Evolutionary conservation across 345 rosid genomes (phyloP).

Genomic region (Salix dunnii): DNA sequence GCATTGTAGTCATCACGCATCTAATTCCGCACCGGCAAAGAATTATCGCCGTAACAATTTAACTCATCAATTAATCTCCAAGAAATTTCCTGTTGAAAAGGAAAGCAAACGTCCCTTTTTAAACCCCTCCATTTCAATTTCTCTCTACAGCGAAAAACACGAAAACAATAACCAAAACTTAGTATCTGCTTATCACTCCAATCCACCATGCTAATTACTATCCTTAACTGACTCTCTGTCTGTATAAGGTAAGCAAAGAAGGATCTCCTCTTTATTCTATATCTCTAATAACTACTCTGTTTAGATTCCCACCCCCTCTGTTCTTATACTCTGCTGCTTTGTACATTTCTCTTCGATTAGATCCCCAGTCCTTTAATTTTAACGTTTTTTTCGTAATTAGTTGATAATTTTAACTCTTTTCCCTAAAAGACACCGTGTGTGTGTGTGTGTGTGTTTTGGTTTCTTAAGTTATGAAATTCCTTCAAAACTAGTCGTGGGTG

Average conservation of each 20-base stretch:
- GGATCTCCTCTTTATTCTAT: neutral
- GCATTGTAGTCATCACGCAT: no score
- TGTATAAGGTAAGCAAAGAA: neutral
- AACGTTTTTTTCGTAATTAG: neutral
- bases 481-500: no score
- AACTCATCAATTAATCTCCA: neutral
- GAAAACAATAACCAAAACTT: neutral
- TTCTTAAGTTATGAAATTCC: no score
- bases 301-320: neutral
- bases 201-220: neutral
- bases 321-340: neutral
- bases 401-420: neutral
- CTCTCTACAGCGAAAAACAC: neutral
- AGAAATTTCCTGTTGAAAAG: neutral
- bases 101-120: no score
- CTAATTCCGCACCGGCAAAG: no score
- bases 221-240: neutral
- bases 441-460: no score
- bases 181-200: neutral
- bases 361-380: neutral
- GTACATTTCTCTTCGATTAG: neutral
- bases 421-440: no score
- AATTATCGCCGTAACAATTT: neutral
- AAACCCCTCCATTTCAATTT: constrained; percentile 3
- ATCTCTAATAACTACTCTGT: neutral